Evolutionary conservation across 192 early-diverging fungal genomes (phyloP), one percentile per base, ranked within the genome.

Genomic region (Podila epigama): DNA sequence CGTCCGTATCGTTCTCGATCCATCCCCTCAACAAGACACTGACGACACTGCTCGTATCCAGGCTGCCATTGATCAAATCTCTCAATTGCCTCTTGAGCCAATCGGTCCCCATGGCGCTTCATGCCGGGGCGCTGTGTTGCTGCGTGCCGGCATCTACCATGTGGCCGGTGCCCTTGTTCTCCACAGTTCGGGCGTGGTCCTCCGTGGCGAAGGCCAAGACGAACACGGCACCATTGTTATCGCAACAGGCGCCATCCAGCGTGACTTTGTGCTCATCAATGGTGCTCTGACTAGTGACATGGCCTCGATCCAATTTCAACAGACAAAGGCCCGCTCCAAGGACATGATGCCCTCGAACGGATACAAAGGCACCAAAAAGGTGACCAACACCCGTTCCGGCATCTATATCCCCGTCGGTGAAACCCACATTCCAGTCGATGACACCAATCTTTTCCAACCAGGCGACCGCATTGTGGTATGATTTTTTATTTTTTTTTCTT

Each of bases 261-360:
- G 63, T n/a, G 63, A 65, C 15, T 65, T 65, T 51, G 20, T 65
- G 12, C 18, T 65, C 10, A 51, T 65, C 5, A 65, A 65, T 29
- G 63, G 63, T 15, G 28, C 32, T 20, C 51, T 65, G 51, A 55
- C 25, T 13, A 54, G 51, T 28, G 63, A 65, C 8, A 37, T 40
- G 37, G 63, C 35, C 6, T 52, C 33, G 12, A 16, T 65, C 5
- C 25, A 39, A 37, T 28, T 32, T 7, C 63, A 65, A 25, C 36
- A 54, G 63, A 16, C 33, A 0, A 40, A 54, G 9, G 63, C 50
- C 0, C 51, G 37, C 1, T n/a, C 62, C n/a, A 64, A 65, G 3
- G 63, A 54, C 7, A 65, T 65, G 63, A 55, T 65, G 63, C 63
- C 62, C 4, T 44, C 62, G 29, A 64, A 64, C 13, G 52, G 63